Evolutionary conservation across 441 rosid genomes (phyloP).

Genomic region (Melastoma candidum): DNA sequence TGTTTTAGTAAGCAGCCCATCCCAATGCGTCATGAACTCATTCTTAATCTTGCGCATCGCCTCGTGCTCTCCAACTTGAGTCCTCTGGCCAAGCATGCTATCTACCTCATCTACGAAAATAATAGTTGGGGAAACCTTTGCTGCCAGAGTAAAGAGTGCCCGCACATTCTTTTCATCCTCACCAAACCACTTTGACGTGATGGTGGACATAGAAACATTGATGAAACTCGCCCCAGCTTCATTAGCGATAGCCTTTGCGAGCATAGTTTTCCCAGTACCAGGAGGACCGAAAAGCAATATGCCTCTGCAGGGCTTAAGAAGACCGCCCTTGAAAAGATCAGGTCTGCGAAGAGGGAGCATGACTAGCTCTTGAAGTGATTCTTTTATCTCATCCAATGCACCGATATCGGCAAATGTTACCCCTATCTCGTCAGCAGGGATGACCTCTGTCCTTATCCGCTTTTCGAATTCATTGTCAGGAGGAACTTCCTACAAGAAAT

Average conservation of each 20-base stretch:
- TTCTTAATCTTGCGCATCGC: constrained; percentile 71
- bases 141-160: constrained; percentile 84
- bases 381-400: constrained; percentile 79
- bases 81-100: constrained; percentile 96
- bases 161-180: constrained; percentile 97
- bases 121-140: constrained; percentile 92
- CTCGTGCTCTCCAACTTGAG: constrained; percentile 95
- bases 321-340: constrained; percentile 93
- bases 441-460: constrained; percentile 93
- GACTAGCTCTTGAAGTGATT: constrained; percentile 93
- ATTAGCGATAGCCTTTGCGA: constrained; percentile 97
- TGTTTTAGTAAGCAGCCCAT: constrained; percentile 73
- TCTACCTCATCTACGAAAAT: constrained; percentile 97
- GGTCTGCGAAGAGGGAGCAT: constrained; percentile 98
- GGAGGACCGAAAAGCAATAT: constrained; percentile 98
- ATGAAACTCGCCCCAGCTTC: constrained; percentile 8
- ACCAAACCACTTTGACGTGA: constrained; percentile 98
- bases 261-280: constrained; percentile 99
- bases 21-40: constrained; percentile 64
- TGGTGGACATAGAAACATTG: constrained; percentile 37
- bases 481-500: constrained; percentile 47
- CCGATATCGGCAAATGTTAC: constrained; percentile 96
- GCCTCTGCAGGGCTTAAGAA: constrained; percentile 93
- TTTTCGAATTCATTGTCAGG: constrained; percentile 96
- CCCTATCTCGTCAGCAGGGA: constrained; percentile 88